Evolutionary conservation across 2,329 filamentous ascomycete species (phyloP).

Genomic region (Scedosporium dehoogii): DNA sequence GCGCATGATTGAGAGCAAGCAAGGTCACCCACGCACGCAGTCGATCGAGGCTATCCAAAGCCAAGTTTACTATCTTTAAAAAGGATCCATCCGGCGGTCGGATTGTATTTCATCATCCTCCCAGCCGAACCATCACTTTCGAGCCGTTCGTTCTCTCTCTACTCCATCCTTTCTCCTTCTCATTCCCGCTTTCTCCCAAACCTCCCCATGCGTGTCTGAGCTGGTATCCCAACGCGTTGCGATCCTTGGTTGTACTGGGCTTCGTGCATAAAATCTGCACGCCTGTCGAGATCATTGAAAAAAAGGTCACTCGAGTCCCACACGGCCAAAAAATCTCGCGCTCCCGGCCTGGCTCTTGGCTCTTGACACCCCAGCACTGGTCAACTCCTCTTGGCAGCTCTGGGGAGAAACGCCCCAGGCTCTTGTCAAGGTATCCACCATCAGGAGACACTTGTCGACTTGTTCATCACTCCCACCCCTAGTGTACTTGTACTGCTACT

Average conservation of each 20-base stretch:
- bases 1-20: background rate
- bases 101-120: background rate
- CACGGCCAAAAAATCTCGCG: background rate
- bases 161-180: background rate
- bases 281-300: background rate
- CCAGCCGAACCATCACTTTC: background rate
- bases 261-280: slow-evolving; percentile 2
- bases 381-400: background rate
- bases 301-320: background rate
- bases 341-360: background rate
- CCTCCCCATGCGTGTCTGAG: background rate
- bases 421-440: slow-evolving; percentile 3
- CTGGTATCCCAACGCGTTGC: background rate
- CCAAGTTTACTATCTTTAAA: background rate
- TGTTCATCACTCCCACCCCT: background rate
- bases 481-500: slow-evolving; percentile 1
- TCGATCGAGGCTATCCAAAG: background rate
- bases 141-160: background rate
- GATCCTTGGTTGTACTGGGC: background rate
- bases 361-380: background rate
- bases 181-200: background rate
- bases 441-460: slow-evolving; percentile 5
- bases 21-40: background rate
- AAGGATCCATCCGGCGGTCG: background rate
- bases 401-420: background rate